Evolutionary conservation across 768 basidiomycete genomes (phyloP).

Genomic region (Rickenella mellea): DNA sequence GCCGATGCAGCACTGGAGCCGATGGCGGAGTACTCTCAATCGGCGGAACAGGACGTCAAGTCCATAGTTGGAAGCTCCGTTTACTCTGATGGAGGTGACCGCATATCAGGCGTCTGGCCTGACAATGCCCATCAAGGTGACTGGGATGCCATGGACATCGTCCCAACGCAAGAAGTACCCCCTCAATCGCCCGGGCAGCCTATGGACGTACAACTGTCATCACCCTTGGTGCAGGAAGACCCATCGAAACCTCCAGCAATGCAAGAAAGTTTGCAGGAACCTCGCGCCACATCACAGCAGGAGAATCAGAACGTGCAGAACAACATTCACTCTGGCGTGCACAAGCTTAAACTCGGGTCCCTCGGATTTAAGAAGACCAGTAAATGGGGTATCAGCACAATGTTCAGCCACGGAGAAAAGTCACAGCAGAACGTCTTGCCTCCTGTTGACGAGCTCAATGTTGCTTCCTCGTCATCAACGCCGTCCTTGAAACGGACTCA

Average conservation of each 20-base stretch:
- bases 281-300: slow-evolving; percentile 28
- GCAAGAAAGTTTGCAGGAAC: slow-evolving; percentile 24
- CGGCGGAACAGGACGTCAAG: slow-evolving; percentile 1
- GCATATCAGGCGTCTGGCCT: not conserved
- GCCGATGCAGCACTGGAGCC: slow-evolving; percentile 1
- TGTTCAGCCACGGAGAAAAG: slow-evolving; percentile 71
- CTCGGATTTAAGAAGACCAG: slow-evolving; percentile 48
- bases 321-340: slow-evolving; percentile 7
- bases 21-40: not conserved
- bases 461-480: slow-evolving; percentile 39
- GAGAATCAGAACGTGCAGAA: slow-evolving; percentile 21
- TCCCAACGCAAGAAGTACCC: slow-evolving; percentile 26
- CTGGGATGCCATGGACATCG: slow-evolving; percentile 3
- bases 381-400: slow-evolving; percentile 49
- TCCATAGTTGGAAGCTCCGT: slow-evolving; percentile 7
- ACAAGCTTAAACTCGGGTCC: slow-evolving; percentile 40
- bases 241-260: slow-evolving; percentile 30
- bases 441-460: slow-evolving; percentile 64
- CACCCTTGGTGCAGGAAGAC: slow-evolving; percentile 44
- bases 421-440: slow-evolving; percentile 49
- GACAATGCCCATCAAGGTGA: not conserved
- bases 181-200: slow-evolving; percentile 27
- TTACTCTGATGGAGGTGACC: slow-evolving; percentile 7
- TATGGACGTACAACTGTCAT: slow-evolving; percentile 39
- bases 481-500: slow-evolving; percentile 72